Evolutionary conservation across 768 basidiomycete species (phyloP).

Genomic region (Leccinum truebloodii): DNA sequence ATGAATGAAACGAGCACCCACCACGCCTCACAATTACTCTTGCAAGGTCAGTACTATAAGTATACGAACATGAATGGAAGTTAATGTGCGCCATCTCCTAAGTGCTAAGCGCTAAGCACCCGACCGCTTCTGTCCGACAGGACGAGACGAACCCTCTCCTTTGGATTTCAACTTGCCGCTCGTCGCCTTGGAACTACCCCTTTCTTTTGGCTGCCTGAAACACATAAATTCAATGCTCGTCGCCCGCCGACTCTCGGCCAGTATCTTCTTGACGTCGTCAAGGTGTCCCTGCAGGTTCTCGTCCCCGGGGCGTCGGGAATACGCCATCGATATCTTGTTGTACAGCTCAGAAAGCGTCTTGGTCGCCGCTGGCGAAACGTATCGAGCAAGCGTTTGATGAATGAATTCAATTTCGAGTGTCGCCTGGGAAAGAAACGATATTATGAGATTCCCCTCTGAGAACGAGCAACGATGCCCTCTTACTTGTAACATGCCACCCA

Average conservation of each 20-base stretch:
- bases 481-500: slow-evolving; percentile 98
- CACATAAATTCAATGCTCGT: slow-evolving; percentile 96
- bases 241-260: slow-evolving; percentile 84
- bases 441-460: not conserved
- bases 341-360: slow-evolving; percentile 90
- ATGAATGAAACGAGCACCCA: not conserved
- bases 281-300: slow-evolving; percentile 86
- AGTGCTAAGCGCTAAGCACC: not conserved
- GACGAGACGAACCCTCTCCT: slow-evolving; percentile 19
- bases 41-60: not conserved
- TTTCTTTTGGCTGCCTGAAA: slow-evolving; percentile 73
- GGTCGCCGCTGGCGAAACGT: slow-evolving; percentile 79
- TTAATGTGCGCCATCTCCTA: not conserved
- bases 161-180: slow-evolving; percentile 20
- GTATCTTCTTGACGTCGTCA: slow-evolving; percentile 87
- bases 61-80: not conserved
- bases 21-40: not conserved
- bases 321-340: slow-evolving; percentile 92
- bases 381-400: slow-evolving; percentile 91
- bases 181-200: slow-evolving; percentile 19
- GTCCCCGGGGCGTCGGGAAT: slow-evolving; percentile 80
- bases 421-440: slow-evolving; percentile 55
- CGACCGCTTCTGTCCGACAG: slow-evolving; percentile 24
- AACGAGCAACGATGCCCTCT: slow-evolving; percentile 30
- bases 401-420: slow-evolving; percentile 99